Conservation (phyloP, 805 yeast genomes). For the Kodamaea leandrae region DNA sequence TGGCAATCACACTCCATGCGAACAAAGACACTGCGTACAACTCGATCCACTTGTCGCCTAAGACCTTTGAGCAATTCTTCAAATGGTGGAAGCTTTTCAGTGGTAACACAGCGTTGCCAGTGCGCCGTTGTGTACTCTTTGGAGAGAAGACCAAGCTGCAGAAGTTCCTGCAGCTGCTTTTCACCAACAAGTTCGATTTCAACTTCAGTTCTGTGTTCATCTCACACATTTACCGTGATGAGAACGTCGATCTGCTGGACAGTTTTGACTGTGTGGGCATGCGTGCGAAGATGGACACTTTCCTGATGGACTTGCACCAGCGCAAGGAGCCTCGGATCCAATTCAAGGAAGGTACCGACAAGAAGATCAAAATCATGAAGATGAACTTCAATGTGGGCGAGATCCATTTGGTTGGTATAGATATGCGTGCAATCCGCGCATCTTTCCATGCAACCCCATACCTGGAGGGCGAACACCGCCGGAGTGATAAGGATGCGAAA, state of each 20-base stretch:
- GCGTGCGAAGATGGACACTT: conserved; percentile 41
- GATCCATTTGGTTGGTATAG: conserved; percentile 52
- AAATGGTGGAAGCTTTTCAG: conserved; percentile 85
- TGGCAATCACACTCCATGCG: conserved; percentile 40
- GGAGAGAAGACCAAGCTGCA: conserved; percentile 51
- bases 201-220: conserved; percentile 69
- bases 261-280: conserved; percentile 65
- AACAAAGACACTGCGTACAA: conserved; percentile 49
- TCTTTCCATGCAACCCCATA: conserved; percentile 31
- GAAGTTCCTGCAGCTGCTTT: conserved; percentile 73
- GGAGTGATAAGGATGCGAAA: conserved; percentile 20
- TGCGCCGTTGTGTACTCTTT: conserved; percentile 72
- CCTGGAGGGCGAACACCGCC: conserved; percentile 8
- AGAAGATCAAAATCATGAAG: conserved; percentile 47
- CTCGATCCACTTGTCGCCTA: conserved; percentile 74
- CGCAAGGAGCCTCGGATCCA: conserved; percentile 35
- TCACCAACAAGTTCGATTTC: conserved; percentile 77
- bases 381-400: conserved; percentile 69
- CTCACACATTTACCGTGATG: conserved; percentile 66
- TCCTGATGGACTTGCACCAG: conserved; percentile 41
- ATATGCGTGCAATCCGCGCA: conserved; percentile 56
- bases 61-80: conserved; percentile 63
- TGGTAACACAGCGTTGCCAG: conserved; percentile 76
- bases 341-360: conserved; percentile 45
- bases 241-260: conserved; percentile 29